A percentile compares a stretch with the other conserved stretches of the same genome.
Conservation (phyloP, 2,329 filamentous ascomycete genomes). For the Aspergillus intermedius region DNA sequence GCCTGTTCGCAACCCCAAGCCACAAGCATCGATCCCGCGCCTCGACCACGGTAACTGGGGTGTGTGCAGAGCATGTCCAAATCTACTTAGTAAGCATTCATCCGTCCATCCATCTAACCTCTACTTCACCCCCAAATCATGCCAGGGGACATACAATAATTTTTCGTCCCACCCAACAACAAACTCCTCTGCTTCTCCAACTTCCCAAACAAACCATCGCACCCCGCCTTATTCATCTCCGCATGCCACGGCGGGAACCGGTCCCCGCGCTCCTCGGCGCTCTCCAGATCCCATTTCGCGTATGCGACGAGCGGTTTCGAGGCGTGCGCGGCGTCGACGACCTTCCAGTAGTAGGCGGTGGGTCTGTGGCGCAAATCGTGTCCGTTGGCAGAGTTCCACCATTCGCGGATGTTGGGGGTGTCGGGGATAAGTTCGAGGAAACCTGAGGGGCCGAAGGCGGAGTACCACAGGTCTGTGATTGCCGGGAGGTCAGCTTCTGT, state of each 20-base stretch:
- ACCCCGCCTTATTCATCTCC: slow-evolving; percentile 11
- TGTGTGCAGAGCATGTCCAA: slow-evolving; percentile 15
- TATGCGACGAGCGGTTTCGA: slow-evolving; percentile 18
- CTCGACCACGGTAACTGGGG: slow-evolving; percentile 10
- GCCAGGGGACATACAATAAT: slow-evolving; percentile 19
- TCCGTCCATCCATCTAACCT: background rate
- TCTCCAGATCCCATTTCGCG: slow-evolving; percentile 24
- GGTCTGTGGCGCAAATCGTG: slow-evolving; percentile 20
- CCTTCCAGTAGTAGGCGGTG: slow-evolving; percentile 20
- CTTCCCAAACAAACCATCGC: slow-evolving; percentile 13
- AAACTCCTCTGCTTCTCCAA: slow-evolving; percentile 15
- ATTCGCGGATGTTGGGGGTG: slow-evolving; percentile 21
- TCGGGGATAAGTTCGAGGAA: slow-evolving; percentile 19
- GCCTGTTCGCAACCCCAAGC: slow-evolving; percentile 13
- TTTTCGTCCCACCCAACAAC: slow-evolving; percentile 18
- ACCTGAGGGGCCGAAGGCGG: slow-evolving; percentile 16
- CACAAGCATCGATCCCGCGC: slow-evolving; percentile 13
- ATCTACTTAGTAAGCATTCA: slow-evolving; percentile 2
- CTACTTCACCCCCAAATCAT: background rate
- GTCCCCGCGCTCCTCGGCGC: slow-evolving; percentile 16
- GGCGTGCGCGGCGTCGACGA: slow-evolving; percentile 15
- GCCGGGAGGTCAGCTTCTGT: slow-evolving; percentile 18
- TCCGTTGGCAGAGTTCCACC: slow-evolving; percentile 17
- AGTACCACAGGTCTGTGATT: slow-evolving; percentile 20
- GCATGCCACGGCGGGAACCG: slow-evolving; percentile 24